Evolutionary conservation across 129 eudicot species (phyloP).

Genomic region (Silybum marianum): DNA sequence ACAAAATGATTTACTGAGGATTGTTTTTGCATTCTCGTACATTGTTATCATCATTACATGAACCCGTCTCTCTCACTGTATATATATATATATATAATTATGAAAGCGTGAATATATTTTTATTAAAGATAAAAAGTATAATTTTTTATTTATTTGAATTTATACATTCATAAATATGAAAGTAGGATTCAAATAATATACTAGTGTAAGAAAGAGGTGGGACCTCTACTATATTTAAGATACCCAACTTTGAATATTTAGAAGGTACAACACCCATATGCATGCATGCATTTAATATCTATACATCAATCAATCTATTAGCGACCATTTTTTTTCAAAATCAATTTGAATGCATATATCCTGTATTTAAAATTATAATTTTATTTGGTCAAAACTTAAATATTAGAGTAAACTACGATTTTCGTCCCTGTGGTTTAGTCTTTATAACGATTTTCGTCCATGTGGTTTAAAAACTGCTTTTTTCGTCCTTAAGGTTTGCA

Average conservation of each 20-base stretch:
- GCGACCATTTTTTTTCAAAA: background rate
- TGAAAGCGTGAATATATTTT: background rate
- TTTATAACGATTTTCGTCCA: too few species aligned
- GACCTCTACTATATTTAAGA: background rate
- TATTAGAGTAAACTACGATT: too few species aligned
- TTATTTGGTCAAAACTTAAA: too few species aligned
- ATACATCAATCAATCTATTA: background rate
- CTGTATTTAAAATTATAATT: background rate
- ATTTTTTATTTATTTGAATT: background rate
- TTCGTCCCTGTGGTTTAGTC: too few species aligned
- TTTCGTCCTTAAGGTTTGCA: too few species aligned
- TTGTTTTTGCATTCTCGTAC: too few species aligned
- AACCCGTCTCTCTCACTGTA: too few species aligned
- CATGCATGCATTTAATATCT: slow-evolving; percentile 1
- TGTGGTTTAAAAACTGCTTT: too few species aligned
- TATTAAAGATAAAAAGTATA: background rate
- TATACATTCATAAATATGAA: background rate
- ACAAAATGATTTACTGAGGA: too few species aligned
- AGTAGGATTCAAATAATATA: background rate
- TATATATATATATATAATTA: background rate
- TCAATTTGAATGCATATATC: background rate
- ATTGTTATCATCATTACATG: too few species aligned
- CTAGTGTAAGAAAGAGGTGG: background rate
- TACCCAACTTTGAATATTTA: slow-evolving; percentile 10
- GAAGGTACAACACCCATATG: slow-evolving; percentile 9